Evolutionary conservation across 345 rosid species (phyloP), one percentile per base, ranked within the genome.

Genomic region (Viola odorata): DNA sequence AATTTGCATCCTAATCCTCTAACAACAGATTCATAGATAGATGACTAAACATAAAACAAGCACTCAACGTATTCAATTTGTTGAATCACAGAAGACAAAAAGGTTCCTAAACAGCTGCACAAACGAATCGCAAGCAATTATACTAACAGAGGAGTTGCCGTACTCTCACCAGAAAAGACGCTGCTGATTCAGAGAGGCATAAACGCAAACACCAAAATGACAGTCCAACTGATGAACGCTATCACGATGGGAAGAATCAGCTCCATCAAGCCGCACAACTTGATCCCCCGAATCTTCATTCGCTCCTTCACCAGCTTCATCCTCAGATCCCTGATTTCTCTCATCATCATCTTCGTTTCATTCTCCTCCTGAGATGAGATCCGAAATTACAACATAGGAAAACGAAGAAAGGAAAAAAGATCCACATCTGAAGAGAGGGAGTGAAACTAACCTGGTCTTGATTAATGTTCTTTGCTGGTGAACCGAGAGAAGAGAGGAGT

Each of bases 231-330:
- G 32, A 23, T 23, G 32, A 23, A 23, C 32, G 32, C 32, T 23
- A 23, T 23, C 32, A 23, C 32, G 32, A 23, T 23, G 32, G 32
- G 32, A 62, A 77, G 72, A 53, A 65, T 36, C 54, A 62, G 39
- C 63, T 72, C 80, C 66, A 63, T 54, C 51, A 58, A 53, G 12
- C 66, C 55, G 37, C 72, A 57, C 13, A 65, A 64, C 59, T 66
- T 62, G 32, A 76, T 66, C 63, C 45, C 66, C 69, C 55, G 69
- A 5, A 13, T 61, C 60, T 65, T 69, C 58, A 62, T 12, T 49
- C 74, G 41, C 66, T 76, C 74, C 69, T 63, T 68, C 16, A 58
- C 74, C 58, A 72, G 42, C 42, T 72, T 68, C 38, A 62, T 37
- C 72, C 58, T 65, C 69, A 76, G 57, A 45, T 50, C 50, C 36